Conservation (phyloP, 306 rosid species). For the Cyclanthera cordifolia region DNA sequence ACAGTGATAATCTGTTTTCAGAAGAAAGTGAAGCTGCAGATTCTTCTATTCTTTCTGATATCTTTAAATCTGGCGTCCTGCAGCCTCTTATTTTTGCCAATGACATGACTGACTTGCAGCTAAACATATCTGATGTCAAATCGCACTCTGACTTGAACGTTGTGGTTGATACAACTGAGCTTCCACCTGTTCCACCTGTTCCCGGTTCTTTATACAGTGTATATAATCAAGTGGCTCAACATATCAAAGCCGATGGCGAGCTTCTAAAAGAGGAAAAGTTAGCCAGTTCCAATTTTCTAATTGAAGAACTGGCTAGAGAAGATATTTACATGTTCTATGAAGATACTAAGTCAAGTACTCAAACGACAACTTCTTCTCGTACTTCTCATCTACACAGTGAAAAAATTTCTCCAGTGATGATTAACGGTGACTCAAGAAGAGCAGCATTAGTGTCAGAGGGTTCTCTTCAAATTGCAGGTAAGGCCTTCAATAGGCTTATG, state of each 20-base stretch:
- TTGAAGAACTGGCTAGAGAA: conserved; percentile 49
- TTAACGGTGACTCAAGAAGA: conserved; percentile 21
- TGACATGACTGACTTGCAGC: conserved; percentile 34
- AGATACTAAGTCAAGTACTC: conserved; percentile 30
- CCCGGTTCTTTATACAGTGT: conserved; percentile 19
- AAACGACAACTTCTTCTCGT: conserved; percentile 26
- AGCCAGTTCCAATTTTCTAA: conserved; percentile 19
- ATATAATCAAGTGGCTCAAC: conserved; percentile 22
- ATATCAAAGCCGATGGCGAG: conserved; percentile 24
- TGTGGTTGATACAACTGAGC: conserved; percentile 19
- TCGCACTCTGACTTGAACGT: conserved; percentile 33
- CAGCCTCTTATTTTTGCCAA: conserved; percentile 37
- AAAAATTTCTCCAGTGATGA: conserved; percentile 26
- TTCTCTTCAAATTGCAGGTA: conserved; percentile 41
- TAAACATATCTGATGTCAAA: conserved; percentile 36
- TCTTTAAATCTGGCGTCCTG: conserved; percentile 34
- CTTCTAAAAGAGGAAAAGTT: conserved; percentile 20
- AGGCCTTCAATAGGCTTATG: conserved; percentile 20
- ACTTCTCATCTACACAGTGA: conserved; percentile 25
- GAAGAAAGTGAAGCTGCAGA: conserved; percentile 19
- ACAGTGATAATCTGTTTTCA: conserved; percentile 15
- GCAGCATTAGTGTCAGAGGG: conserved; percentile 22
- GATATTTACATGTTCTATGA: conserved; percentile 74
- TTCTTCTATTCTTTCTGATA: conserved; percentile 28
- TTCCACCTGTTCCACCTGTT: conserved; percentile 21